phyloP scores from a whole-genome alignment of 2,329 filamentous ascomycete genomes.

The Cladosporium velox region DNA sequence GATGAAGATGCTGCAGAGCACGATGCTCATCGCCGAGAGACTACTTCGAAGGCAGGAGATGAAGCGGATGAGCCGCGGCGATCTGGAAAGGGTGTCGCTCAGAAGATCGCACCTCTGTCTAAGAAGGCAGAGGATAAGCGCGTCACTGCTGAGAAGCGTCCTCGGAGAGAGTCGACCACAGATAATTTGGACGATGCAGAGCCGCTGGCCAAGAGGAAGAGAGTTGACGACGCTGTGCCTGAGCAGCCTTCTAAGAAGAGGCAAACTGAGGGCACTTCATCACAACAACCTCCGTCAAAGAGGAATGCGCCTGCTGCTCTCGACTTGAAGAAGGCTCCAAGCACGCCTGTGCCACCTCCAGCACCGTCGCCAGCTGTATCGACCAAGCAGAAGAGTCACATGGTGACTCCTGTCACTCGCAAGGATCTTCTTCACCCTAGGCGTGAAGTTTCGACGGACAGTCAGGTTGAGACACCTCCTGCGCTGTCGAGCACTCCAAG shows the following conservation, averaged over 20 bases:
- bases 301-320: conserved; percentile 15
- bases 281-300: conserved; percentile 11
- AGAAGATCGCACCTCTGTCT: conserved; percentile 29
- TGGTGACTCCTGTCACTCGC: conserved; percentile 31
- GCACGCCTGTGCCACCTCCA: conserved; percentile 18
- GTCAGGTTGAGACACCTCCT: conserved; percentile 28
- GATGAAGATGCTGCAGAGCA: conserved; percentile 21
- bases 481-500: conserved; percentile 29
- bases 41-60: conserved; percentile 23
- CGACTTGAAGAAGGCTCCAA: conserved; percentile 8
- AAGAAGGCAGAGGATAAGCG: conserved; percentile 13
- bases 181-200: conserved; percentile 1
- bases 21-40: conserved; percentile 22
- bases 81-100: conserved; percentile 34
- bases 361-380: conserved; percentile 15
- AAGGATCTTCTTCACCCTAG: conserved; percentile 33
- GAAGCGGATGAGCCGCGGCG: conserved; percentile 10
- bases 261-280: conserved; percentile 12
- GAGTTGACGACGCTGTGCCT: conserved; percentile 22
- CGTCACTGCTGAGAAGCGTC: neutral
- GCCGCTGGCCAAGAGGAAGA: conserved; percentile 32
- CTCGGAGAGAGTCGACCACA: conserved; percentile 16
- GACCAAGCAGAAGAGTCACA: conserved; percentile 29
- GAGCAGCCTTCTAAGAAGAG: conserved; percentile 6
- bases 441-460: conserved; percentile 28